Evolutionary conservation across 441 rosid species (phyloP), one percentile per base, ranked within the genome.

Genomic region (Populus hybrid): DNA sequence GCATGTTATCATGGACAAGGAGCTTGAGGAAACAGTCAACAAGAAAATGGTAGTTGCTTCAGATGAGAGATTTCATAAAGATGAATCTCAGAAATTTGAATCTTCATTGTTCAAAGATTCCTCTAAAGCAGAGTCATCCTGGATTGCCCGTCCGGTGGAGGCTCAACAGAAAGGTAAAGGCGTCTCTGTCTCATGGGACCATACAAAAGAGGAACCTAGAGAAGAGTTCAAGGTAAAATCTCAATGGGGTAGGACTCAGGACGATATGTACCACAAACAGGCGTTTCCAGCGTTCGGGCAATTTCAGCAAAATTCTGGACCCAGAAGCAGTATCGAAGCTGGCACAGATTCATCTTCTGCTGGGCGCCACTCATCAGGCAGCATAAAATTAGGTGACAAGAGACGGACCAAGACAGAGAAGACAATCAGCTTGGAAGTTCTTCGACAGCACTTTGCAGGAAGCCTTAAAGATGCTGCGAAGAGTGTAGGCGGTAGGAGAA

Each of bases 131-230:
- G 88, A 73, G 32, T 79, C 80, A 61, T 82, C 81, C 5, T 78
- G 85, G 88, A 77, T 81, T 59, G 14, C 75, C 75, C 79, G 67
- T 57, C 75, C 80, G 80, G 72, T 79, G 73, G 86, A 78, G 71
- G 78, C 86, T 72, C 88, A 76, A 71, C 81, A 73, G 75, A 83
- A 81, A 71, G 82, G 84, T 35, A 75, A 84, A 72, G 79, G 77
- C 26, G 63, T 74, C 26, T 75, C 69, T 36, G 72, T 79, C 71
- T 76, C 80, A n/a, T 87, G 90, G 92, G 92, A 92, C 76, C 82
- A 69, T 76, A 87, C 81, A 73, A 82, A 87, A 77, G 89, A 88
- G 89, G 92, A 86, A 69, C 87, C 89, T 6, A 85, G 83, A 74
- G 94, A 89, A 88, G 91, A 88, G 57, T 90, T 90, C 78, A 84